Evolutionary conservation across 345 rosid species (phyloP).

Genomic region (Eucalyptus fibrosa): DNA sequence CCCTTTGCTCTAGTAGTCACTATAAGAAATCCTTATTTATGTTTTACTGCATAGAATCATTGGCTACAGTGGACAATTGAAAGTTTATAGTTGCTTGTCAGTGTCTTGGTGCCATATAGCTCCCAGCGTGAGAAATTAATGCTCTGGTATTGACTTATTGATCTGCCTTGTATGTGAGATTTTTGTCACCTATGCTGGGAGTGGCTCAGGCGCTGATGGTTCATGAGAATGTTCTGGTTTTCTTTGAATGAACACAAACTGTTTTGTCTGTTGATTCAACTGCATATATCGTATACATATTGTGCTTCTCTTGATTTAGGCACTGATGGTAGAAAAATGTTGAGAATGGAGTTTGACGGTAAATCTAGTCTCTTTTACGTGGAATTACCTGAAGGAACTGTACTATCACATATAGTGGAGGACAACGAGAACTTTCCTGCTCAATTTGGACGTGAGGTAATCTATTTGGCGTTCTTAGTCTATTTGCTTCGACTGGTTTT

Average conservation of each 20-base stretch:
- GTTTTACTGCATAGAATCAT: not conserved
- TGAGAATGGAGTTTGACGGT: conserved; percentile 47
- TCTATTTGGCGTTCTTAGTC: not conserved
- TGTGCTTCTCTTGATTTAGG: conserved; percentile 21
- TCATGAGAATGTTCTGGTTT: not conserved
- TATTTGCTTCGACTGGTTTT: not conserved
- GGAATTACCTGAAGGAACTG: conserved; percentile 66
- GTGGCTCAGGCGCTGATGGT: not conserved
- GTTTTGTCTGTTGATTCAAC: not conserved
- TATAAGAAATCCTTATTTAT: not conserved
- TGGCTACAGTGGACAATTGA: not conserved
- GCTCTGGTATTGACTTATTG: not conserved
- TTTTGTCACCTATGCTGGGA: not conserved
- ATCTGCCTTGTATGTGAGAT: not conserved
- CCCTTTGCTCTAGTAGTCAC: not conserved
- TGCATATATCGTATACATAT: not conserved
- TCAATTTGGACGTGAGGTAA: conserved; percentile 94
- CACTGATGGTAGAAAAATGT: conserved; percentile 55
- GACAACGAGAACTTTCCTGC: conserved; percentile 76
- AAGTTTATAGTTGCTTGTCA: not conserved
- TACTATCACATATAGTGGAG: conserved; percentile 45
- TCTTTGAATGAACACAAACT: not conserved
- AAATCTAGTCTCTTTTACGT: conserved; percentile 61
- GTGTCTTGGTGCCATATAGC: not conserved
- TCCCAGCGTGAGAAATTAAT: not conserved